phyloP scores from a whole-genome alignment of 306 rosid species.

The Sesbania bispinosa region DNA sequence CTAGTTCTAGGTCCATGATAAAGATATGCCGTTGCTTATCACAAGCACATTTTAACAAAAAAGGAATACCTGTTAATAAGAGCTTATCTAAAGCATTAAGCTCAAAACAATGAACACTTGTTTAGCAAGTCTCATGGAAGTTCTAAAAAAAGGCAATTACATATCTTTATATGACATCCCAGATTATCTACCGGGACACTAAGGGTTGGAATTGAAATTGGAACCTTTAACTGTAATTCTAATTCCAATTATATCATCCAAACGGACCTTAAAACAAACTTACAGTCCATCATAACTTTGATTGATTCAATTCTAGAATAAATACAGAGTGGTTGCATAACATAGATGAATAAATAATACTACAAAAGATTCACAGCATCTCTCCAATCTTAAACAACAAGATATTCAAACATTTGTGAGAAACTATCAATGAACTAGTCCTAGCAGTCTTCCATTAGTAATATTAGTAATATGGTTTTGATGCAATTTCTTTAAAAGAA shows the following conservation, averaged over 20 bases:
- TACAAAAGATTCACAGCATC: constrained; percentile 2
- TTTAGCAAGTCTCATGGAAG: background rate
- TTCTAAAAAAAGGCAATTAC: background rate
- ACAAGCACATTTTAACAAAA: no score
- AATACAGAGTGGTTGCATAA: background rate
- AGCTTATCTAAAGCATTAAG: background rate
- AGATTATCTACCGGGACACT: background rate
- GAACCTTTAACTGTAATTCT: background rate
- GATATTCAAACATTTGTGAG: background rate
- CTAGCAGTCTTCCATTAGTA: background rate
- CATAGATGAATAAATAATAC: background rate
- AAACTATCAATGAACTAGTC: background rate
- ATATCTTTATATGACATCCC: background rate
- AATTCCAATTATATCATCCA: constrained; percentile 3
- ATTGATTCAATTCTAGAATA: background rate
- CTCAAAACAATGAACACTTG: background rate
- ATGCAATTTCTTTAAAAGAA: constrained; percentile 21
- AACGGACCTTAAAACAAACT: background rate
- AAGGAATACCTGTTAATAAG: no score
- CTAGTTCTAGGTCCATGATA: no score
- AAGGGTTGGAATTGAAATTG: background rate
- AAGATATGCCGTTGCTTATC: no score
- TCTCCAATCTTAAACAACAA: constrained; percentile 7
- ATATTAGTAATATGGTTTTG: constrained; percentile 15
- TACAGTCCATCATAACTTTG: background rate